phyloP scores from a whole-genome alignment of 2,329 filamentous ascomycete genomes.

The Furcasterigmium sp. region DNA sequence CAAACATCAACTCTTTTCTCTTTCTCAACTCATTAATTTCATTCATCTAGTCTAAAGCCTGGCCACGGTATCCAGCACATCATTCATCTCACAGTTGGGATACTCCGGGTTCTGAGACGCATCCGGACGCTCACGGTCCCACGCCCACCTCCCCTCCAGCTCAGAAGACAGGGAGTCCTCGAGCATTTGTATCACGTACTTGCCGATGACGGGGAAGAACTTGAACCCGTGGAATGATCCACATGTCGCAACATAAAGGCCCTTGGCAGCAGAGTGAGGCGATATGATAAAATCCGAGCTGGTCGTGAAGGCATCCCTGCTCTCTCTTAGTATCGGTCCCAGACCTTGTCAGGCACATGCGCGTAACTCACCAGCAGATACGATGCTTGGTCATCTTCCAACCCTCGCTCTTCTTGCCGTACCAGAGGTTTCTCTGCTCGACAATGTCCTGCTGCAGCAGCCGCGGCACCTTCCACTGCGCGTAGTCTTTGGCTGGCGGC shows the following conservation, averaged over 20 bases:
- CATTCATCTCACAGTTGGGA: constrained; percentile 52
- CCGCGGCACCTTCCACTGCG: constrained; percentile 55
- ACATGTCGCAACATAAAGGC: constrained; percentile 46
- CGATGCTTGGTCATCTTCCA: constrained; percentile 59
- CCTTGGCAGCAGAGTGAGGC: constrained; percentile 33
- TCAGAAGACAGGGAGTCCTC: constrained; percentile 37
- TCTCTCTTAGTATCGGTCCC: background rate
- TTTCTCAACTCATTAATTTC: no score
- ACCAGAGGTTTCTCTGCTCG: constrained; percentile 52
- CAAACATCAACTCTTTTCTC: no score
- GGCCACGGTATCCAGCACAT: constrained; percentile 31
- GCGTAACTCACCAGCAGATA: constrained; percentile 57
- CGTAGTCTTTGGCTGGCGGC: constrained; percentile 50
- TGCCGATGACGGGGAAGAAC: constrained; percentile 41
- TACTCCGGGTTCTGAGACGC: constrained; percentile 46
- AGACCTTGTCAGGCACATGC: background rate
- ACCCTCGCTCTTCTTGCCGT: constrained; percentile 46
- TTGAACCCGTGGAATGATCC: constrained; percentile 54
- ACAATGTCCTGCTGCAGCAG: constrained; percentile 53
- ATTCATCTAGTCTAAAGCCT: constrained; percentile 17
- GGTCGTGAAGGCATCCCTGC: constrained; percentile 60
- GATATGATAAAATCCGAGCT: constrained; percentile 51
- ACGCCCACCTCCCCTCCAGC: constrained; percentile 45
- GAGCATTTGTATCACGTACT: constrained; percentile 39
- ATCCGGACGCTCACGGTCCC: constrained; percentile 55